phyloP scores from a whole-genome alignment of 768 basidiomycete species.

The Tubosaeta sp. region DNA sequence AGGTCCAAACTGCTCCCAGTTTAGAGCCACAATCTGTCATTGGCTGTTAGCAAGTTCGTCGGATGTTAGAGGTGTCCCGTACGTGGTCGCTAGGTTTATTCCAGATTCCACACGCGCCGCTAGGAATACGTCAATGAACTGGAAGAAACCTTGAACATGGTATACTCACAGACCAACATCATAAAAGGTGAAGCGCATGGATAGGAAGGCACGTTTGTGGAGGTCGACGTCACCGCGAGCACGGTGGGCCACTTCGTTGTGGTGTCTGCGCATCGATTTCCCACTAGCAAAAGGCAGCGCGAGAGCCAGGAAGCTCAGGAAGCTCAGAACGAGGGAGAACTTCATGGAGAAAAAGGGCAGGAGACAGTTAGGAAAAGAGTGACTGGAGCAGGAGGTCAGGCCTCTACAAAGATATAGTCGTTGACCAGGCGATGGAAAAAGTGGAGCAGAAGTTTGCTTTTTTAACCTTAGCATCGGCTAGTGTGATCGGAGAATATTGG shows the following conservation, averaged over 20 bases:
- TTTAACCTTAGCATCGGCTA: conserved; percentile 17
- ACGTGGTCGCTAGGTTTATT: conserved; percentile 33
- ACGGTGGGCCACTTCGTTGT: conserved; percentile 46
- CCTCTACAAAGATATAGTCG: conserved; percentile 3
- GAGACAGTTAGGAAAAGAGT: conserved; percentile 15
- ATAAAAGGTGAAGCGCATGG: conserved; percentile 48
- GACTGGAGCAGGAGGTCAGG: conserved; percentile 14
- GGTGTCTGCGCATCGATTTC: conserved; percentile 29
- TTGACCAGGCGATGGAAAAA: conserved; percentile 2
- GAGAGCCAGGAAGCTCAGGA: conserved; percentile 34
- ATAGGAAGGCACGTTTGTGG: conserved; percentile 32
- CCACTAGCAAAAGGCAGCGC: conserved; percentile 32
- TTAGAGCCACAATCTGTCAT: conserved; percentile 26
- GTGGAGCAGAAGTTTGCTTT: not conserved
- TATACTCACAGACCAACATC: conserved; percentile 44
- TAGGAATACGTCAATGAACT: conserved; percentile 15
- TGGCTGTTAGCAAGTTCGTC: not conserved
- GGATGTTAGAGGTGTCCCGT: not conserved
- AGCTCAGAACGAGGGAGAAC: conserved; percentile 29
- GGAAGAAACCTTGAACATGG: not conserved
- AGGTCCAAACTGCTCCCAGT: conserved; percentile 44
- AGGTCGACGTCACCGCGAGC: conserved; percentile 33
- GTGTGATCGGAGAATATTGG: conserved; percentile 7
- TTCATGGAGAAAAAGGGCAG: conserved; percentile 14
- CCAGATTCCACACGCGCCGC: conserved; percentile 51